phyloP scores from a whole-genome alignment of 805 yeast genomes.

The Dipodascus geniculatus region DNA sequence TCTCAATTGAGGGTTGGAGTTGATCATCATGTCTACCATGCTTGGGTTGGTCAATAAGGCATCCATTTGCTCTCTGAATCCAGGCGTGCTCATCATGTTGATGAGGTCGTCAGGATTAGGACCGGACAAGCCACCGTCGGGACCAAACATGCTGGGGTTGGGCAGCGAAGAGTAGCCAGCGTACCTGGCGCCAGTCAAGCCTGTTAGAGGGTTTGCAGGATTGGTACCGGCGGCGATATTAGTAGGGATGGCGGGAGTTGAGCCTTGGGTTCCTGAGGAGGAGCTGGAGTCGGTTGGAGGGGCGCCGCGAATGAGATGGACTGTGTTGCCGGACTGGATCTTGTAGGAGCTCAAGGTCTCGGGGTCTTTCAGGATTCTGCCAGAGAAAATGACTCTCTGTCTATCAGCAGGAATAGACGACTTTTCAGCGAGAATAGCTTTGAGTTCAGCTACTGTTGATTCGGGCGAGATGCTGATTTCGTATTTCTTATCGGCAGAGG shows the following conservation, averaged over 20 bases:
- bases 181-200: slow-evolving; percentile 87
- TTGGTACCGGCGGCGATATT: slow-evolving; percentile 83
- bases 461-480: slow-evolving; percentile 44
- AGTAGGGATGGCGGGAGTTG: slow-evolving; percentile 41
- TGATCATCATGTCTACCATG: slow-evolving; percentile 71
- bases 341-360: slow-evolving; percentile 68
- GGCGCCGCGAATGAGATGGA: slow-evolving; percentile 83
- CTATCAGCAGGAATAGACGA: slow-evolving; percentile 62
- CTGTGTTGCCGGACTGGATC: slow-evolving; percentile 73
- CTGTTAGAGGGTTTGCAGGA: slow-evolving; percentile 82
- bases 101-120: slow-evolving; percentile 65
- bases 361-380: slow-evolving; percentile 79
- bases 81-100: slow-evolving; percentile 69
- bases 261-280: slow-evolving; percentile 14
- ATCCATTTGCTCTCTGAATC: slow-evolving; percentile 71
- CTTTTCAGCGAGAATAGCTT: slow-evolving; percentile 46
- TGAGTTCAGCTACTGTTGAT: slow-evolving; percentile 55
- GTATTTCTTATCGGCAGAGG: slow-evolving; percentile 69
- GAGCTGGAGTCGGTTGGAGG: slow-evolving; percentile 27
- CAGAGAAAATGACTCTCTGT: slow-evolving; percentile 87
- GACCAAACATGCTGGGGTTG: slow-evolving; percentile 77
- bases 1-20: slow-evolving; percentile 73
- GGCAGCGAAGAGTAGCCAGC: slow-evolving; percentile 91
- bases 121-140: slow-evolving; percentile 79
- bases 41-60: slow-evolving; percentile 78